A percentile compares a stretch with the other conserved stretches of the same genome.
These are phyloP conservation scores for Pseudogymnoascus destructans DNA, from an alignment of 2,329 filamentous ascomycete species.

Conservation along the genomic window DNA sequence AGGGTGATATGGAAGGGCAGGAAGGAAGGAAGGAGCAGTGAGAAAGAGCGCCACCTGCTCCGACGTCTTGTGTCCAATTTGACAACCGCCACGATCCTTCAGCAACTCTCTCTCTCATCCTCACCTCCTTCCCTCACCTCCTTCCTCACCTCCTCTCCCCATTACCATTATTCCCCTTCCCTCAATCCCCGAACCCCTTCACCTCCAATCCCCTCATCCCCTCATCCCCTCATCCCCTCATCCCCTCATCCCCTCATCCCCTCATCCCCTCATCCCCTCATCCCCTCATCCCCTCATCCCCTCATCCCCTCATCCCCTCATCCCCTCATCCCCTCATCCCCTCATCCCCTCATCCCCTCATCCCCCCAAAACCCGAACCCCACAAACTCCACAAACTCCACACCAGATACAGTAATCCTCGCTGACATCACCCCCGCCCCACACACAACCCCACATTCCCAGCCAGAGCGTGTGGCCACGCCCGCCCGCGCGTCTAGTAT, in stretches of 20 bases:
- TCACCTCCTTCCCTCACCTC: neutral
- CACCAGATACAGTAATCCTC: neutral
- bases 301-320: too few relatives aligned
- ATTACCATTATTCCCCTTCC: neutral
- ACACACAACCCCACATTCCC: neutral
- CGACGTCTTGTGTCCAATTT: neutral
- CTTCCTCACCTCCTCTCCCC: neutral
- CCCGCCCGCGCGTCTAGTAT: neutral
- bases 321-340: too few relatives aligned
- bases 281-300: neutral
- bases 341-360: neutral
- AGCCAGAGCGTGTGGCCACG: neutral
- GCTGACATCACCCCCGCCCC: neutral
- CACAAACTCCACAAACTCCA: neutral
- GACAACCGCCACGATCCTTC: neutral
- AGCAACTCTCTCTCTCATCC: neutral
- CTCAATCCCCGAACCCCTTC: neutral
- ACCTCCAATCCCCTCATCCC: neutral
- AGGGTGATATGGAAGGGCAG: neutral
- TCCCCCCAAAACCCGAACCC: neutral
- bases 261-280: too few relatives aligned
- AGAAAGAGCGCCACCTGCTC: too few relatives aligned
- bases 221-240: neutral
- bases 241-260: neutral
- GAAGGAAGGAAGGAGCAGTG: too few relatives aligned